Percentiles rank a stretch among this genome's conserved stretches.
phyloP scores from a whole-genome alignment of 805 yeast genomes.

The Komagataella ulmi region DNA sequence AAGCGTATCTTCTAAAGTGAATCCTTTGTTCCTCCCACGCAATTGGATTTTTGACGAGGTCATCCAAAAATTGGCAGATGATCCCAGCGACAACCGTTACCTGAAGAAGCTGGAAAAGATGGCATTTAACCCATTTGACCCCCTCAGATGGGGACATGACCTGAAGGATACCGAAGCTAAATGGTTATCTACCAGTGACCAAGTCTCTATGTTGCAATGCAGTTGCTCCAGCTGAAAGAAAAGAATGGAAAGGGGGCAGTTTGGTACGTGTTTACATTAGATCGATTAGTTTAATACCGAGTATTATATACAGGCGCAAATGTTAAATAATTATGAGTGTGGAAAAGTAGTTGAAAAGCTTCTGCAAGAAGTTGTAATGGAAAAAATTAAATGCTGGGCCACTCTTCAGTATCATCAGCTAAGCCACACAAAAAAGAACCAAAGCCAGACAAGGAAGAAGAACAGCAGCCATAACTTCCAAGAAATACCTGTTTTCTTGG shows the following conservation, averaged over 20 bases:
- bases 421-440: conserved; percentile 28
- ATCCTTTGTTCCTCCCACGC: conserved; percentile 76
- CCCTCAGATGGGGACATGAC: conserved; percentile 52
- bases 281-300: background rate
- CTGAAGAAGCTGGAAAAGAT: conserved; percentile 53
- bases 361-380: background rate
- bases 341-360: background rate
- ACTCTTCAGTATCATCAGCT: too few species aligned
- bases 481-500: conserved; percentile 49
- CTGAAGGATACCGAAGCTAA: conserved; percentile 40
- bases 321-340: background rate
- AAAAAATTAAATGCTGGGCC: background rate
- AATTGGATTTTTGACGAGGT: conserved; percentile 84
- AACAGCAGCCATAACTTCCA: conserved; percentile 47
- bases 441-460: conserved; percentile 27
- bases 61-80: conserved; percentile 35
- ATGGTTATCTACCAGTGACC: conserved; percentile 45
- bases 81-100: conserved; percentile 33
- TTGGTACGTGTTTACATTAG: background rate
- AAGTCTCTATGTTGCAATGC: conserved; percentile 52
- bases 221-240: conserved; percentile 41
- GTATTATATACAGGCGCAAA: background rate
- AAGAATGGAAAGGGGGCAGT: background rate
- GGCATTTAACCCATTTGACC: conserved; percentile 67
- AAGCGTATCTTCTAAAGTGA: conserved; percentile 28